Base-by-base conservation (phyloP, 2,329 filamentous ascomycete genomes). In the Claviceps digitariae region DNA sequence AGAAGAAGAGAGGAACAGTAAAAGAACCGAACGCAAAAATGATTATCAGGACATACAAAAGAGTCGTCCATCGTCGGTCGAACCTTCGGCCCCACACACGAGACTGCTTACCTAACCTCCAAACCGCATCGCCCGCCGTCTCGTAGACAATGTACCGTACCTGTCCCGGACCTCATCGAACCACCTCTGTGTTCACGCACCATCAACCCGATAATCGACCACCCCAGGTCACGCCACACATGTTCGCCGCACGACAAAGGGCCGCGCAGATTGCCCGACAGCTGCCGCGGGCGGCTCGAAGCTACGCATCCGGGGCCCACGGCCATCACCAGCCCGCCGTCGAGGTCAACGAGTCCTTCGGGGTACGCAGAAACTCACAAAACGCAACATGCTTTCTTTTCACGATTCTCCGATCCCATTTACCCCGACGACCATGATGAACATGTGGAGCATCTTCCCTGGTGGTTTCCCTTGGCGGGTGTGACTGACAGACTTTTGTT, bases 261-360 rank as follows among this genome's bases (percentile, higher is more conserved):
- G 71, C 64, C 64, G 66, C 64, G 63, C 63, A 61, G 50, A 56
- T 66, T 46, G 67, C 67, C 55, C 65, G 68, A 55, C 66, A 66
- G 60, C 62, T 69, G 57, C 65, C 66, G 61, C 63, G 67, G 55
- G 61, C 64, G 58, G 65, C 70, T 58, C 73, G 77, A 62, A 70
- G 69, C 55, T 80, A 81, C 64, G 77, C 76, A 59, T 81, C 77
- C 63, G 72, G 75, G 58, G 68, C 69, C 64, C 75, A 78, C 61
- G 70, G 66, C 55, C 69, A 73, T 59, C 70, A 74, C 63, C 69
- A 73, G 59, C 70, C 74, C 63, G 66, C 71, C 55, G 70, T 71
- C 59, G 67, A 70, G 57, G 74, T 73, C 56, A 72, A 75, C 60
- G 79, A 82, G 67, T 70, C 72, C 55, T 71, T 81, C 61, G 78